Conservation (phyloP, 768 basidiomycete genomes). For the Roridomyces roridus region DNA sequence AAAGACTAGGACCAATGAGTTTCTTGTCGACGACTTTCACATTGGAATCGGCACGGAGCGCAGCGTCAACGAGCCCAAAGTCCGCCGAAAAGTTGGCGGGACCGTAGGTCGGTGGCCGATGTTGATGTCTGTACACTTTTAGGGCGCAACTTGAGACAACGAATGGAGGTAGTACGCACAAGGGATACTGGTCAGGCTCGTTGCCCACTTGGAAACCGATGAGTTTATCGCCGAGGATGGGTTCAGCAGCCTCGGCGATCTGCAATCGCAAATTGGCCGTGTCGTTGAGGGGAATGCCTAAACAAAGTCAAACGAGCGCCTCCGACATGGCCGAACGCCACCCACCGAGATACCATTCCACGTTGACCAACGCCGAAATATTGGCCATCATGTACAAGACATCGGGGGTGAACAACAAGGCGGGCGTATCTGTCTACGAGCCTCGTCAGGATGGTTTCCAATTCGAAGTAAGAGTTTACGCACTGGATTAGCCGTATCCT, state of each 20-base stretch:
- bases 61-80: slow-evolving; percentile 53
- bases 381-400: slow-evolving; percentile 70
- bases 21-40: slow-evolving; percentile 42
- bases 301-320: neutral
- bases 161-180: slow-evolving; percentile 39
- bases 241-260: slow-evolving; percentile 66
- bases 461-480: too few relatives aligned
- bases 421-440: slow-evolving; percentile 68
- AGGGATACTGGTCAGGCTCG: slow-evolving; percentile 62
- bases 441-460: too few relatives aligned
- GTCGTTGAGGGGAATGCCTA: slow-evolving; percentile 71
- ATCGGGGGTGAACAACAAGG: slow-evolving; percentile 67
- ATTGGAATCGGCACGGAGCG: slow-evolving; percentile 46
- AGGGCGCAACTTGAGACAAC: neutral
- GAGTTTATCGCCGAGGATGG: slow-evolving; percentile 71
- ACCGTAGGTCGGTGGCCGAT: slow-evolving; percentile 46
- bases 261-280: slow-evolving; percentile 56
- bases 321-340: neutral
- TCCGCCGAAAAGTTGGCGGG: slow-evolving; percentile 59
- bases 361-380: slow-evolving; percentile 63
- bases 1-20: slow-evolving; percentile 64
- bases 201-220: slow-evolving; percentile 78
- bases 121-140: slow-evolving; percentile 21
- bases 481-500: slow-evolving; percentile 46
- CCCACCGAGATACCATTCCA: slow-evolving; percentile 69